A percentile compares a stretch with the other conserved stretches of the same genome.
phyloP scores from a whole-genome alignment of 306 rosid species.

The Hippophae tibetana region DNA sequence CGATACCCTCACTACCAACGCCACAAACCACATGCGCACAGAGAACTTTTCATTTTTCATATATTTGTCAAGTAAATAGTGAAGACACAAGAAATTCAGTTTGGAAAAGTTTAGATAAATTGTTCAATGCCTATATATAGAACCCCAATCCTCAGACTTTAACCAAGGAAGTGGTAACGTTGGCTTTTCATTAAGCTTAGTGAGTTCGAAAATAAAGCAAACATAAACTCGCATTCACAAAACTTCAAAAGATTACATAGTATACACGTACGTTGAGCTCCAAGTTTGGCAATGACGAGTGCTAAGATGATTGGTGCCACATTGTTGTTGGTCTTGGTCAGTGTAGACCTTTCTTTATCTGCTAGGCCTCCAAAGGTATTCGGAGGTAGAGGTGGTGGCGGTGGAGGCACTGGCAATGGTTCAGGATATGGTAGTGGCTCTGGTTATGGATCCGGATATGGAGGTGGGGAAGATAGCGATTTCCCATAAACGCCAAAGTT shows the following conservation, averaged over 20 bases:
- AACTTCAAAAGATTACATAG: neutral
- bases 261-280: slow-evolving; percentile 7
- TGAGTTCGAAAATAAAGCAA: too few relatives aligned
- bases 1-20: too few relatives aligned
- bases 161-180: too few relatives aligned
- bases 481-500: neutral
- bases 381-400: slow-evolving; percentile 16
- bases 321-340: slow-evolving; percentile 43
- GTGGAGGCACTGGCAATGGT: slow-evolving; percentile 19
- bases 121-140: slow-evolving; percentile 39
- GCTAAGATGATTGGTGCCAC: slow-evolving; percentile 42
- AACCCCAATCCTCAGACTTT: slow-evolving; percentile 14
- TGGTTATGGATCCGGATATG: slow-evolving; percentile 45
- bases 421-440: slow-evolving; percentile 31
- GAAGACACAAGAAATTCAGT: too few relatives aligned
- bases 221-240: too few relatives aligned
- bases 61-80: too few relatives aligned
- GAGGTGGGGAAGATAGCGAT: slow-evolving; percentile 25
- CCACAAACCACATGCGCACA: too few relatives aligned
- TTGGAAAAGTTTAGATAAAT: too few relatives aligned
- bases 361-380: slow-evolving; percentile 25
- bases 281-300: slow-evolving; percentile 35
- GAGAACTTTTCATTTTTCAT: too few relatives aligned
- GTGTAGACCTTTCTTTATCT: slow-evolving; percentile 52
- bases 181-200: too few relatives aligned